These are phyloP conservation scores for Grosmannia penicillata DNA, from an alignment of 2,329 filamentous ascomycete genomes.

Conservation along the genomic window DNA sequence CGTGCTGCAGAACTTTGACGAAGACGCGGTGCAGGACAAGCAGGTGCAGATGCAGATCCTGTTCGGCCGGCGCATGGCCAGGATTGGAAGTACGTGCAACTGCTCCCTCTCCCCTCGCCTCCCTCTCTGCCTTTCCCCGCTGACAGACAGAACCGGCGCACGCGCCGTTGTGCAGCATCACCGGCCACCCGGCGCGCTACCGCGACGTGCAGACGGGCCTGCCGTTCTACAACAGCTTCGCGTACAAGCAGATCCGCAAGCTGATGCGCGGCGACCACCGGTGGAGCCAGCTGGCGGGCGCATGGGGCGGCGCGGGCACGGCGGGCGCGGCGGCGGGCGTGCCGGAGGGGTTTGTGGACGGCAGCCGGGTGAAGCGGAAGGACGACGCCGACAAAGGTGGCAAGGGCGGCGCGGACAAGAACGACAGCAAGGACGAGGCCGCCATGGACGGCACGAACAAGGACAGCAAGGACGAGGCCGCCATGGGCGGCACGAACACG, in stretches of 20 bases:
- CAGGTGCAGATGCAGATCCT: conserved; percentile 42
- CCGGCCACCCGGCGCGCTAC: conserved; percentile 66
- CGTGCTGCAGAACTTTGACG: conserved; percentile 45
- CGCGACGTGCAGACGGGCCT: conserved; percentile 74
- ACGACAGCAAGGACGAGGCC: background rate
- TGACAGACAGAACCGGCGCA: conserved; percentile 30
- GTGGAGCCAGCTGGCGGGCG: conserved; percentile 70
- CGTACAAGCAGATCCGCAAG: conserved; percentile 69
- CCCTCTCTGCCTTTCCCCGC: background rate
- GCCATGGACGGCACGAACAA: background rate
- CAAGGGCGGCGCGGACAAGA: background rate
- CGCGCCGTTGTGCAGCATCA: conserved; percentile 60
- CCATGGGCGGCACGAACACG: background rate
- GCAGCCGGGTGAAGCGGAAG: conserved; percentile 9
- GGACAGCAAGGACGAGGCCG: background rate
- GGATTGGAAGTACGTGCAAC: conserved; percentile 33
- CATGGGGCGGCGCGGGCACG: conserved; percentile 57
- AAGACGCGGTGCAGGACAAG: conserved; percentile 39
- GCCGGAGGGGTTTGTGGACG: conserved; percentile 53
- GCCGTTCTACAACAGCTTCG: conserved; percentile 63
- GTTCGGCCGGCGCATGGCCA: conserved; percentile 44
- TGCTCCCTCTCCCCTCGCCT: background rate
- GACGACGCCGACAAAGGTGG: background rate
- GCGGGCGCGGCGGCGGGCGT: conserved; percentile 58
- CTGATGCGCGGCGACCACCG: conserved; percentile 59